A percentile compares a stretch with the other conserved stretches of the same genome.
Evolutionary conservation across 2,329 filamentous ascomycete species (phyloP).

Genomic region (Raffaelea albimanens): DNA sequence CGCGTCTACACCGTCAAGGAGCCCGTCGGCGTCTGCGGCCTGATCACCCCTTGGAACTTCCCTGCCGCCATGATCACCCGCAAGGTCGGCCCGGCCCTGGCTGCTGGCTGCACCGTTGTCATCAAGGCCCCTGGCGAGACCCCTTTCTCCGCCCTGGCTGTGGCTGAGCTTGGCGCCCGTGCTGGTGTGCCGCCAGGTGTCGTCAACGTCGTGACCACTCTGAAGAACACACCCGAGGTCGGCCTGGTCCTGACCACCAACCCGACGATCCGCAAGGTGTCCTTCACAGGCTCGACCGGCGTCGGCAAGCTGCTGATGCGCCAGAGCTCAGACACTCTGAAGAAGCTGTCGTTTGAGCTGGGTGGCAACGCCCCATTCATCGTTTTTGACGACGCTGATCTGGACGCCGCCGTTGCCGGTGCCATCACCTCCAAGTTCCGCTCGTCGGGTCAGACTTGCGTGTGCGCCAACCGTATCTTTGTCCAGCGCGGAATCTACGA

Average conservation of each 20-base stretch:
- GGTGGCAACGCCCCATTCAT: constrained; percentile 95
- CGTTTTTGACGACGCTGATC: constrained; percentile 88
- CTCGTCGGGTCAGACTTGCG: constrained; percentile 90
- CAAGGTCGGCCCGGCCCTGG: constrained; percentile 65
- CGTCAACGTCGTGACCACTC: constrained; percentile 76
- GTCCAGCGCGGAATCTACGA: constrained; percentile 73
- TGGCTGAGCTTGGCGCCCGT: constrained; percentile 76
- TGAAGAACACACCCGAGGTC: constrained; percentile 70
- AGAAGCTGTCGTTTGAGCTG: constrained; percentile 78
- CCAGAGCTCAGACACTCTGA: constrained; percentile 74
- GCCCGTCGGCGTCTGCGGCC: constrained; percentile 72
- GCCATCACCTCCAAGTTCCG: constrained; percentile 87
- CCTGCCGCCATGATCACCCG: constrained; percentile 67
- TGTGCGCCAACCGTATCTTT: constrained; percentile 78
- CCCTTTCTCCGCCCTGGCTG: constrained; percentile 78
- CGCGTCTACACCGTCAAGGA: constrained; percentile 72
- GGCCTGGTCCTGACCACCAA: constrained; percentile 69
- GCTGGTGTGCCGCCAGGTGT: constrained; percentile 87
- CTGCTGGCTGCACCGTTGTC: constrained; percentile 92
- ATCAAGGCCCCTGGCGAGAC: constrained; percentile 88
- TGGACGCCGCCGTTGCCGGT: constrained; percentile 74
- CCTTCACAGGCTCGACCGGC: constrained; percentile 75
- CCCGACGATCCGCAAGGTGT: constrained; percentile 75
- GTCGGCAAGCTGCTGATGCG: constrained; percentile 76
- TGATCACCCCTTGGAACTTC: constrained; percentile 89